A percentile compares a stretch with the other conserved stretches of the same genome.
Conservation (phyloP, 352 stramenopile species). For the Aphanomyces stellatus region DNA sequence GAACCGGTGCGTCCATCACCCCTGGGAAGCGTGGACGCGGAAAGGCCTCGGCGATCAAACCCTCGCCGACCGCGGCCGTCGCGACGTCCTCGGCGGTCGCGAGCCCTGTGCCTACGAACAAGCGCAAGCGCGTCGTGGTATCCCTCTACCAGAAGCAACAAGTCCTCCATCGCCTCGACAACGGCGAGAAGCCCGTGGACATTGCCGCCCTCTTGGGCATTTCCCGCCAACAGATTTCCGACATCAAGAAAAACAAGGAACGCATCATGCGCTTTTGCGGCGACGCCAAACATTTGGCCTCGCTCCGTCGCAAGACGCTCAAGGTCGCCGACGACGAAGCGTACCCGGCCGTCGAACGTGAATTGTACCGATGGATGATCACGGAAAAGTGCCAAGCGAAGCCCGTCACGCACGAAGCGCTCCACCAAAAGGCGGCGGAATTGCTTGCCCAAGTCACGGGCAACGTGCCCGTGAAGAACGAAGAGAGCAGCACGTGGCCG, state of each 20-base stretch:
- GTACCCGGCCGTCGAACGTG: constrained; percentile 59
- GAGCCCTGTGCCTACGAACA: constrained; percentile 21
- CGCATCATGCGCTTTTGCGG: constrained; percentile 68
- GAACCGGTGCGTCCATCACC: neutral
- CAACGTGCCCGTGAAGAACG: constrained; percentile 3
- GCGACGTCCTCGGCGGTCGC: neutral
- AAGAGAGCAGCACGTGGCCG: constrained; percentile 10
- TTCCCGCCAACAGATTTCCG: constrained; percentile 70
- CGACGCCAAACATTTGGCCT: constrained; percentile 64
- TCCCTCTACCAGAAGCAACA: constrained; percentile 81
- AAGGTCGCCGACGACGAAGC: constrained; percentile 56
- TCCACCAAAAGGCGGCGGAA: constrained; percentile 46
- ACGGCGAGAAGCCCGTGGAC: constrained; percentile 49
- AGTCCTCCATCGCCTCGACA: constrained; percentile 59
- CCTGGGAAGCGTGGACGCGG: constrained; percentile 4
- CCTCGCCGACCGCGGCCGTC: neutral
- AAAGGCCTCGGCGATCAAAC: neutral
- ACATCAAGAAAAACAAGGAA: constrained; percentile 82
- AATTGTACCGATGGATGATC: constrained; percentile 78
- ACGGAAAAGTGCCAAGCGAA: constrained; percentile 47
- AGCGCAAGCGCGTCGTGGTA: constrained; percentile 76
- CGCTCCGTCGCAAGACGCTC: constrained; percentile 65
- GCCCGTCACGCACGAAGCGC: constrained; percentile 35
- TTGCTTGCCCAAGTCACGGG: constrained; percentile 47
- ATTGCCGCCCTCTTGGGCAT: constrained; percentile 61